Conservation (phyloP, 2,329 filamentous ascomycete species). For the Neoscytalidium dimidiatum region DNA sequence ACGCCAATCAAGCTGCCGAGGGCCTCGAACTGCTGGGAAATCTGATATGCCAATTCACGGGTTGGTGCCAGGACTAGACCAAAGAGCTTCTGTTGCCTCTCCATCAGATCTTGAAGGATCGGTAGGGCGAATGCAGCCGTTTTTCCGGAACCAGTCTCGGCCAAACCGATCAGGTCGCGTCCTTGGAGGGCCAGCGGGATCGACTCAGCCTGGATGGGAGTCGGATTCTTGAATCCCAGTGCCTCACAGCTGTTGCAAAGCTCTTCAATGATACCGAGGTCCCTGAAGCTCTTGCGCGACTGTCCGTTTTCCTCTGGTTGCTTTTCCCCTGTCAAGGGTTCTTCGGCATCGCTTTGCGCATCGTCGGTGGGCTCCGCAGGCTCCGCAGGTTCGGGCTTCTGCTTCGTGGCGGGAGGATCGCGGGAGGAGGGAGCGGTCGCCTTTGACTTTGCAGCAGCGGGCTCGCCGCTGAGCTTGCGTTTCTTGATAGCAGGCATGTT, state of each 20-base stretch:
- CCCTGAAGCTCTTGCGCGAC: slow-evolving; percentile 64
- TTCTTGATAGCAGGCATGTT: slow-evolving; percentile 46
- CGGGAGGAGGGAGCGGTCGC: neutral
- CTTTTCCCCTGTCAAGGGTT: slow-evolving; percentile 26
- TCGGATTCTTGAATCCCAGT: slow-evolving; percentile 82
- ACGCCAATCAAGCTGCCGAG: slow-evolving; percentile 87
- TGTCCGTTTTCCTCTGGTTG: slow-evolving; percentile 24
- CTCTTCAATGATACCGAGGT: slow-evolving; percentile 78
- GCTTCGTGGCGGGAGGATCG: neutral
- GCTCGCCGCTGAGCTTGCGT: slow-evolving; percentile 39
- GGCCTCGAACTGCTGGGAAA: slow-evolving; percentile 82
- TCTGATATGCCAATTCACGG: slow-evolving; percentile 89
- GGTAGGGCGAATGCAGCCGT: slow-evolving; percentile 93
- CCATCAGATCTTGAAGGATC: slow-evolving; percentile 85
- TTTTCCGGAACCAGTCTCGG: slow-evolving; percentile 94
- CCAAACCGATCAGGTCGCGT: slow-evolving; percentile 87
- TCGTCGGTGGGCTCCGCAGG: slow-evolving; percentile 23
- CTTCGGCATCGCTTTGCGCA: slow-evolving; percentile 24
- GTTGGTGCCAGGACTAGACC: slow-evolving; percentile 91
- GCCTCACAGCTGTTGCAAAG: slow-evolving; percentile 85
- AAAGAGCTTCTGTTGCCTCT: slow-evolving; percentile 82
- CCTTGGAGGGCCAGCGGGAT: slow-evolving; percentile 80
- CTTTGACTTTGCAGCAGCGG: slow-evolving; percentile 1
- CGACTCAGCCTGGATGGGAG: slow-evolving; percentile 82
- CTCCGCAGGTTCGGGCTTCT: slow-evolving; percentile 20